Conservation (phyloP, 352 stramenopile genomes). For the Phytophthora pluvialis region DNA sequence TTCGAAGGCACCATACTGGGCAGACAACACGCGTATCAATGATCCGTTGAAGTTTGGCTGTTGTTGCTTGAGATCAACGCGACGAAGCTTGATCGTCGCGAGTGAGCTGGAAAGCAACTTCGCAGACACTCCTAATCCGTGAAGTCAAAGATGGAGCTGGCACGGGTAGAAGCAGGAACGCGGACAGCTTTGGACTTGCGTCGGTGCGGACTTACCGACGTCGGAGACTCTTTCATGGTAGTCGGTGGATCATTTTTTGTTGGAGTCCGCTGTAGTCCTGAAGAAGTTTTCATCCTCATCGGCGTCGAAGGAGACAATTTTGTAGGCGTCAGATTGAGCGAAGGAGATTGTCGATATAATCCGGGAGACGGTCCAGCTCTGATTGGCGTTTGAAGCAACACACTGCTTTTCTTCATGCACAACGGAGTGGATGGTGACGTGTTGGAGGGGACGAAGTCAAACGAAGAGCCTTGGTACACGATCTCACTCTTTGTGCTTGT, state of each 20-base stretch:
- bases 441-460: slow-evolving; percentile 7
- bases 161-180: slow-evolving; percentile 3
- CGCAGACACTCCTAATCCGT: slow-evolving; percentile 20
- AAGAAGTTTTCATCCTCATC: slow-evolving; percentile 11
- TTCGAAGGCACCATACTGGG: neutral
- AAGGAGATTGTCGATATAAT: slow-evolving; percentile 21
- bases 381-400: slow-evolving; percentile 28
- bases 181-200: slow-evolving; percentile 31
- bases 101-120: neutral
- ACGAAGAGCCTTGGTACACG: neutral
- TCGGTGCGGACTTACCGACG: slow-evolving; percentile 20
- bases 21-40: too few relatives aligned
- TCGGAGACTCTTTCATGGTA: slow-evolving; percentile 5
- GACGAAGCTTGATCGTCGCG: neutral
- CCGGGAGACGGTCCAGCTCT: slow-evolving; percentile 16
- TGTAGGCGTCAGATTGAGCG: slow-evolving; percentile 31
- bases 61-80: too few relatives aligned
- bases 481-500: neutral
- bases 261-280: slow-evolving; percentile 11
- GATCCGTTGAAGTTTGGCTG: neutral
- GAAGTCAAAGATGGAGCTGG: slow-evolving; percentile 40
- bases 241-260: slow-evolving; percentile 6
- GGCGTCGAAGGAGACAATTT: slow-evolving; percentile 27
- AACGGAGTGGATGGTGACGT: slow-evolving; percentile 19
- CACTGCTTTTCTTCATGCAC: slow-evolving; percentile 8